Percentiles rank a stretch among this genome's conserved stretches.
These are phyloP conservation scores for Allodekkera sacchari DNA, from an alignment of 805 yeast species.

Conservation along the genomic window DNA sequence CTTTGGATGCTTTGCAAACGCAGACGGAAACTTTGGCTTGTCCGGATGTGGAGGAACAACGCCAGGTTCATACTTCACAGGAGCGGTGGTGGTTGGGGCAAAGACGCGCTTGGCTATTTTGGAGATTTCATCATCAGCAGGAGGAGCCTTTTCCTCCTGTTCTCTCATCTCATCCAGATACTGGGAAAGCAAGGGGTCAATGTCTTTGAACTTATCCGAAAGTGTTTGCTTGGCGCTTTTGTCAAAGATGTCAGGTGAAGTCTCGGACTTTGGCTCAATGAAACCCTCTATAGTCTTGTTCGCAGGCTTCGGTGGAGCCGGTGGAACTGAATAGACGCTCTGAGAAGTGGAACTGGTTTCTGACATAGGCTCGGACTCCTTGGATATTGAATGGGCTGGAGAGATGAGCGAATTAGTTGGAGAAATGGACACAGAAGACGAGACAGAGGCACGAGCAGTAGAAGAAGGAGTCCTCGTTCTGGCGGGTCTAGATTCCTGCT, in stretches of 20 bases:
- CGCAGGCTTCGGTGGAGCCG: neutral
- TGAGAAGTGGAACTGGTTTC: slow-evolving; percentile 1
- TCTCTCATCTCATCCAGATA: slow-evolving; percentile 29
- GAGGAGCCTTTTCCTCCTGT: neutral
- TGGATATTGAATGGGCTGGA: slow-evolving; percentile 1
- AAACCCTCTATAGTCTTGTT: slow-evolving; percentile 8
- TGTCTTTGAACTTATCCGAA: slow-evolving; percentile 17
- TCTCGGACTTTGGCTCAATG: slow-evolving; percentile 4
- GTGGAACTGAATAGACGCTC: neutral
- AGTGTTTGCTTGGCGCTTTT: slow-evolving; percentile 5
- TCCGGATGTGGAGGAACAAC: slow-evolving; percentile 47
- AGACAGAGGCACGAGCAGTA: neutral
- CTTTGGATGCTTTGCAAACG: slow-evolving; percentile 27
- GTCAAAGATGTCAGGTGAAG: neutral
- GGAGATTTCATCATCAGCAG: slow-evolving; percentile 6
- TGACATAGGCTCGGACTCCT: neutral
- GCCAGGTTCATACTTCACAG: slow-evolving; percentile 27
- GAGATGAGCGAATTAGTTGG: slow-evolving; percentile 1
- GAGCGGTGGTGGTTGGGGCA: slow-evolving; percentile 16
- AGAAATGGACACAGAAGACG: neutral
- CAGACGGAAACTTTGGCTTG: slow-evolving; percentile 39
- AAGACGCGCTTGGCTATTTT: slow-evolving; percentile 10
- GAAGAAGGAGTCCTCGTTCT: no score
- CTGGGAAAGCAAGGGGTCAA: slow-evolving; percentile 39
- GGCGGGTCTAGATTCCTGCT: no score